Evolutionary conservation across 2,329 filamentous ascomycete genomes (phyloP), one percentile per base, ranked within the genome.

Genomic region (Xylariaceae sp.): DNA sequence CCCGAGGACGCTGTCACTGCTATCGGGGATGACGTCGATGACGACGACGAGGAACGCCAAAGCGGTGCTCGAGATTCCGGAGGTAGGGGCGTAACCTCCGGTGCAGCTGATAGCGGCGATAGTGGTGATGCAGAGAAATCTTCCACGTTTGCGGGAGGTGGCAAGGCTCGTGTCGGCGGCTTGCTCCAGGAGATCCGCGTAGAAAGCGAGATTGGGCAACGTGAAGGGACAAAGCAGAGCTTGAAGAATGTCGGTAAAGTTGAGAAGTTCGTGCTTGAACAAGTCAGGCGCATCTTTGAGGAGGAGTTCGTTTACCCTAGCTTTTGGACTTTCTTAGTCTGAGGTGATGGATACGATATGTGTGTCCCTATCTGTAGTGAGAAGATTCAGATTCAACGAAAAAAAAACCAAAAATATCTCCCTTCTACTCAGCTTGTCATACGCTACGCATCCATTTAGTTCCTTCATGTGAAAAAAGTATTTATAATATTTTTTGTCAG

Each of bases 231-330:
- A 21, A 95, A 93, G 70, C 92, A 96, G 70, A 93, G 92, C 37
- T 71, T 98, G 49, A 97, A 96, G 75, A 98, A 98, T 65, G 92
- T 98, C 40, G 92, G 93, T 48, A 98, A 98, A 74, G 93, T 98
- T 47, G 93, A 98, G 72, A 86, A 89, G 59, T 98, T 98, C 65
- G 89, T 98, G 45, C 75, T 98, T 48, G 92, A 97, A 65, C 92
- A 97, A 68, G 93, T 98, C 51, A 83, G 92, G 63, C 81, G 90
- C 61, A 97, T 98, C 58, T 97, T 98, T 61, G 93, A 98, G 68
- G 93, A 97, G 64, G 93, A 98, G 66, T 93, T 97, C 70, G 91
- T 97, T 51, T 97, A 95, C 70, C 93, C 93, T 36, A 96, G 91
- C 67, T 97, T 94, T 68, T 97, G 92, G 91, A 97, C 92, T 1